These are phyloP conservation scores for Auriscalpium microsporum DNA, from an alignment of 768 basidiomycete species.

Conservation along the genomic window DNA sequence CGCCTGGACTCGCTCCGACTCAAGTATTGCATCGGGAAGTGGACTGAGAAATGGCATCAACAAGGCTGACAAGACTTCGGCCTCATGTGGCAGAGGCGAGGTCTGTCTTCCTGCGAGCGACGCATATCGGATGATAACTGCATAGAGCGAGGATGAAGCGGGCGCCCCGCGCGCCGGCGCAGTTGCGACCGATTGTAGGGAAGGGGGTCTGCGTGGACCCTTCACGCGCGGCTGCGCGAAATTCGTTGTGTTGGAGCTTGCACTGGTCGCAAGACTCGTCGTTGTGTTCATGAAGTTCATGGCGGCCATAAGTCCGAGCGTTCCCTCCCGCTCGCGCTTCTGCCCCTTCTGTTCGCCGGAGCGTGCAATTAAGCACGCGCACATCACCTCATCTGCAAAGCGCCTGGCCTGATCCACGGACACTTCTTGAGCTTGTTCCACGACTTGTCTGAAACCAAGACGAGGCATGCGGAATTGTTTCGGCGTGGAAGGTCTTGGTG, in stretches of 20 bases:
- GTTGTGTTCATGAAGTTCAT: slow-evolving; percentile 31
- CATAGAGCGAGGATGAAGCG: slow-evolving; percentile 30
- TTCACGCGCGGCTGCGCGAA: slow-evolving; percentile 7
- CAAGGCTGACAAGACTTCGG: slow-evolving; percentile 48
- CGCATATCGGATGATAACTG: slow-evolving; percentile 36
- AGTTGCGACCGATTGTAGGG: slow-evolving; percentile 27
- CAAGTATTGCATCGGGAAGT: slow-evolving; percentile 26
- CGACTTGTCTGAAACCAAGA: slow-evolving; percentile 54
- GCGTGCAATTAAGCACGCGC: slow-evolving; percentile 46
- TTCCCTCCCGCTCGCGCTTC: slow-evolving; percentile 23
- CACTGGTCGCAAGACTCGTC: slow-evolving; percentile 23
- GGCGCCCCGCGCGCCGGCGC: slow-evolving; percentile 21
- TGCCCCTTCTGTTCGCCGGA: slow-evolving; percentile 33
- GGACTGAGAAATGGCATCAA: slow-evolving; percentile 45
- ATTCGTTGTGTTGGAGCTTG: slow-evolving; percentile 14
- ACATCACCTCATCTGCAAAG: slow-evolving; percentile 48
- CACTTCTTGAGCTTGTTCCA: slow-evolving; percentile 51
- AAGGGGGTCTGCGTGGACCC: slow-evolving; percentile 36
- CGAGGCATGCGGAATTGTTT: slow-evolving; percentile 36
- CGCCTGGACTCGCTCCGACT: slow-evolving; percentile 47
- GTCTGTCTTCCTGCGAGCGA: slow-evolving; percentile 1
- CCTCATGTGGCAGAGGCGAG: slow-evolving; percentile 45
- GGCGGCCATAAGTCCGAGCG: slow-evolving; percentile 2
- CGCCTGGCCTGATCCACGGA: slow-evolving; percentile 39
- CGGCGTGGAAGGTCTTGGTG: slow-evolving; percentile 12